Conservation (phyloP, 352 stramenopile species). For the Globisporangium spinosum region DNA sequence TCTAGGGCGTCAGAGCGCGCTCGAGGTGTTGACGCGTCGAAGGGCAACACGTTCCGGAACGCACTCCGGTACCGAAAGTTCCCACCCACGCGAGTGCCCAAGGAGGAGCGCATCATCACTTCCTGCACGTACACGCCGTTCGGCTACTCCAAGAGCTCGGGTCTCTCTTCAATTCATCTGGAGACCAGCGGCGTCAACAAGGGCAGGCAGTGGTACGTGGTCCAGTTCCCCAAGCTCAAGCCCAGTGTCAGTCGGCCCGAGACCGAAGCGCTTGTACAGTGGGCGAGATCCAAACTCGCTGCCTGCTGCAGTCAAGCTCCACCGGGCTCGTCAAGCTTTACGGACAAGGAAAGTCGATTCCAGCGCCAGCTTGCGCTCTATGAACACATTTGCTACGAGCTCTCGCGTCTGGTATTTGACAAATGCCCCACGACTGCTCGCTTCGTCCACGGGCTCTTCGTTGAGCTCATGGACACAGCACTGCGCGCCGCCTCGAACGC, state of each 20-base stretch:
- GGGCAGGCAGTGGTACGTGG: slow-evolving; percentile 30
- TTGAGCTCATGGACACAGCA: slow-evolving; percentile 30
- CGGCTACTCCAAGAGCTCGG: slow-evolving; percentile 16
- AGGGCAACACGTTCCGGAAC: slow-evolving; percentile 30
- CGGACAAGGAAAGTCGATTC: slow-evolving; percentile 16
- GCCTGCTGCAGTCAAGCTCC: not conserved
- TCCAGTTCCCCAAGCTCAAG: slow-evolving; percentile 38
- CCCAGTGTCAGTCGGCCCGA: slow-evolving; percentile 29
- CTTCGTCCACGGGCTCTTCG: slow-evolving; percentile 46
- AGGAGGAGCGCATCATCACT: slow-evolving; percentile 27
- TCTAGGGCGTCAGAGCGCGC: not conserved
- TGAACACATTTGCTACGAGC: slow-evolving; percentile 43
- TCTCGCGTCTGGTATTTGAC: slow-evolving; percentile 48
- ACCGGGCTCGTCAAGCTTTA: not conserved
- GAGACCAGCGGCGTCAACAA: slow-evolving; percentile 13
- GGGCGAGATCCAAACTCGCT: slow-evolving; percentile 22
- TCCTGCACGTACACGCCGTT: slow-evolving; percentile 36
- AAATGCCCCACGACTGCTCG: slow-evolving; percentile 51
- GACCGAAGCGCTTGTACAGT: slow-evolving; percentile 30
- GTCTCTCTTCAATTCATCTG: slow-evolving; percentile 25
- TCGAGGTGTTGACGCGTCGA: slow-evolving; percentile 4
- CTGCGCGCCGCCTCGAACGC: slow-evolving; percentile 27
- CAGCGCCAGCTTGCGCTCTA: slow-evolving; percentile 22
- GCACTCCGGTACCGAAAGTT: slow-evolving; percentile 37
- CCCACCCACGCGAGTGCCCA: slow-evolving; percentile 32